Evolutionary conservation across 176 grass and related monocot genomes (phyloP).

Genomic region (Tillandsia fasciculata): DNA sequence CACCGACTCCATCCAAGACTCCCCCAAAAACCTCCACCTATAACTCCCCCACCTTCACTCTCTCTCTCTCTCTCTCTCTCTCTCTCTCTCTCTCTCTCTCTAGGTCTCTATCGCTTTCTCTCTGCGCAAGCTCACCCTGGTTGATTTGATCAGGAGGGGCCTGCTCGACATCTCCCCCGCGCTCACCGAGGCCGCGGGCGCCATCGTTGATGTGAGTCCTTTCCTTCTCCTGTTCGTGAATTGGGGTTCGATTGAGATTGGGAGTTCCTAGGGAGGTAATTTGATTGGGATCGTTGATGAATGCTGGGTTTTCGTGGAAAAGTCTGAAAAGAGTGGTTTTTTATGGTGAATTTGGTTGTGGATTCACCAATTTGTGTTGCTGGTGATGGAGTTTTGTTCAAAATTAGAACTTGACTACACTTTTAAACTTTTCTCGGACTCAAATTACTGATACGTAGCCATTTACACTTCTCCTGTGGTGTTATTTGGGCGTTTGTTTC

Average conservation of each 20-base stretch:
- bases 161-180: constrained; percentile 93
- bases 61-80: background rate
- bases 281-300: no score
- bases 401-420: background rate
- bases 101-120: background rate
- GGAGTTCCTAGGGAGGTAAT: background rate
- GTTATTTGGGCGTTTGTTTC: no score
- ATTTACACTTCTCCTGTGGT: no score
- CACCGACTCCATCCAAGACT: constrained; percentile 43
- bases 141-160: constrained; percentile 50
- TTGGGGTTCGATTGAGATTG: background rate
- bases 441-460: no score
- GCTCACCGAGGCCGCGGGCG: constrained; percentile 81
- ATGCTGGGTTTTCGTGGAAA: no score
- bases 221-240: constrained; percentile 1
- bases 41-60: constrained; percentile 7
- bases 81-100: background rate
- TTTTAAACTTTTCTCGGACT: no score
- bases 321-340: no score
- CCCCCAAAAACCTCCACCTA: constrained; percentile 54
- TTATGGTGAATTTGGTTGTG: no score
- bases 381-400: background rate
- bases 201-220: constrained; percentile 82
- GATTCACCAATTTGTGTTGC: no score
- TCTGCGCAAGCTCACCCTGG: background rate